These are phyloP conservation scores for Coffea canephora DNA, from an alignment of 257 asterid genomes.

Conservation along the genomic window DNA sequence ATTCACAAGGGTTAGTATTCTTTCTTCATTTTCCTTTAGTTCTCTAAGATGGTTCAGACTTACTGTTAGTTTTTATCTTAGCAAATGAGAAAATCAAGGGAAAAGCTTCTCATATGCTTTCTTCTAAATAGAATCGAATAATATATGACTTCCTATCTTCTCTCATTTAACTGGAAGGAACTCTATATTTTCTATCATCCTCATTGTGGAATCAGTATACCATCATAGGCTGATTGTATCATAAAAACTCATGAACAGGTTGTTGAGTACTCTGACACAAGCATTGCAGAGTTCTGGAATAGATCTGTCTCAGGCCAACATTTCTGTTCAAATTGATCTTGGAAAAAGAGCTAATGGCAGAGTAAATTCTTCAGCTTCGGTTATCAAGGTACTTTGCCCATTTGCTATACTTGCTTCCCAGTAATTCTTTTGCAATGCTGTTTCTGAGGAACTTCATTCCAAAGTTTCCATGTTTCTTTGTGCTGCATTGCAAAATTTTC, in stretches of 20 bases:
- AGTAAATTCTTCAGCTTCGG: constrained; percentile 47
- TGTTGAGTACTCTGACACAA: constrained; percentile 70
- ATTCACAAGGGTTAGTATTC: constrained; percentile 73
- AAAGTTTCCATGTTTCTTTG: background rate
- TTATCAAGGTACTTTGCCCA: constrained; percentile 49
- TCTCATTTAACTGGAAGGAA: background rate
- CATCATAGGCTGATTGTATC: background rate
- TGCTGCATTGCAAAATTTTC: background rate
- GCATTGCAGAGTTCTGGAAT: constrained; percentile 85
- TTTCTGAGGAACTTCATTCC: background rate
- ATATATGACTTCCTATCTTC: background rate
- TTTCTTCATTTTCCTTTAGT: background rate
- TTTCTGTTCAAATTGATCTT: constrained; percentile 85
- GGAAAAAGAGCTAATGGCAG: constrained; percentile 56
- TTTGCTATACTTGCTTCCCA: background rate
- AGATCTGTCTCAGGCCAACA: constrained; percentile 75
- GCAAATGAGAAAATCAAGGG: background rate
- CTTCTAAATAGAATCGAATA: too few relatives aligned
- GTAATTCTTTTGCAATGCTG: constrained; percentile 1
- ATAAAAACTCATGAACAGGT: constrained; percentile 40
- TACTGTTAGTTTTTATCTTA: background rate
- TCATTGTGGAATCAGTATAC: background rate
- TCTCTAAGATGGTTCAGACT: background rate
- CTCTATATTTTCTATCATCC: background rate
- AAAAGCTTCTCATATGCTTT: too few relatives aligned